phyloP scores from a whole-genome alignment of 2,329 filamentous ascomycete genomes.

The Botrytis fabae region DNA sequence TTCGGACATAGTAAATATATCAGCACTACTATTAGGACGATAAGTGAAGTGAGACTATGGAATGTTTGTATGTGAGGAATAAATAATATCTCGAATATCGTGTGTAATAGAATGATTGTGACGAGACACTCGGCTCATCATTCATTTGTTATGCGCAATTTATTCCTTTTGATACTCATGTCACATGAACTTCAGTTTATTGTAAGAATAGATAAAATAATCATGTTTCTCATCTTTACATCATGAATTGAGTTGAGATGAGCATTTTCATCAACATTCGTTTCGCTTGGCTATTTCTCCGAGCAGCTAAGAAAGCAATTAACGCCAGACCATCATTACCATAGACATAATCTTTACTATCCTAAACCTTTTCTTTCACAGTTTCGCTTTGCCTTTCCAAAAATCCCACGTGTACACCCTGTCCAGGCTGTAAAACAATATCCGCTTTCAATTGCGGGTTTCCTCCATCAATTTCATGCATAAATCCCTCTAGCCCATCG shows the following conservation, averaged over 20 bases:
- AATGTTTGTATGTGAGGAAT: not conserved
- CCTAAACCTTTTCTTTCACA: not conserved
- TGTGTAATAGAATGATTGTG: not conserved
- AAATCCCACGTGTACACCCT: conserved; percentile 60
- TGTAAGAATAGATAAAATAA: not conserved
- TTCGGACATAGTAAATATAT: not conserved
- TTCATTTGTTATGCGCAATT: not conserved
- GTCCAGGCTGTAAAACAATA: conserved; percentile 59
- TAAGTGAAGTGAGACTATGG: not conserved
- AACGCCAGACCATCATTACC: not conserved
- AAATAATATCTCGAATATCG: not conserved
- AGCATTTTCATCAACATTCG: not conserved
- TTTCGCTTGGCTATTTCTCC: not conserved
- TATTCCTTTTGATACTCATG: not conserved
- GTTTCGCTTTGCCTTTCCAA: conserved; percentile 44
- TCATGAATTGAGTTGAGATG: not conserved
- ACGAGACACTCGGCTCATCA: not conserved
- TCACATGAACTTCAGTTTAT: no score
- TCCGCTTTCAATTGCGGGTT: conserved; percentile 56
- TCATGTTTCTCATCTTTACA: not conserved
- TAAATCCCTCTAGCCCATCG: conserved; percentile 59
- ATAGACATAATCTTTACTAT: not conserved
- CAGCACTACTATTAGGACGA: not conserved
- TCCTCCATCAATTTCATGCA: conserved; percentile 56
- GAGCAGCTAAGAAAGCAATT: not conserved